A percentile compares a stretch with the other conserved stretches of the same genome.
These are phyloP conservation scores for Aureobasidium melanogenum DNA, from an alignment of 2,329 filamentous ascomycete species.

Conservation along the genomic window DNA sequence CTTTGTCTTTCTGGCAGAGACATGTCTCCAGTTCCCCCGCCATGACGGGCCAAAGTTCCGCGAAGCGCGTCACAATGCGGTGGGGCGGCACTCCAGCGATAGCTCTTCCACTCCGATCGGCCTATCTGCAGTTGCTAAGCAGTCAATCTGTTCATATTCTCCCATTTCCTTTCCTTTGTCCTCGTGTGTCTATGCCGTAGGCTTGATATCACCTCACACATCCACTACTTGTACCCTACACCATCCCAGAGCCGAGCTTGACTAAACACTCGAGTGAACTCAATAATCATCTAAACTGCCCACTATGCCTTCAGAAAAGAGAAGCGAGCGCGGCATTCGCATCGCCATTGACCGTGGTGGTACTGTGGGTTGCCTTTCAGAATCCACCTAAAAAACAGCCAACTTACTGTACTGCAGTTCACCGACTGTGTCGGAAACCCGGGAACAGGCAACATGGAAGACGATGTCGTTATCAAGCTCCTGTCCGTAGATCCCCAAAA, in stretches of 20 bases:
- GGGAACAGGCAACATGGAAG: slow-evolving; percentile 55
- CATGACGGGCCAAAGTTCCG: neutral
- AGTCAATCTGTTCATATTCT: neutral
- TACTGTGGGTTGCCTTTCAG: slow-evolving; percentile 18
- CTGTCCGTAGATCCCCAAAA: slow-evolving; percentile 84
- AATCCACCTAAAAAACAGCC: neutral
- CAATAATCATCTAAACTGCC: neutral
- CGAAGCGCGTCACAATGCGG: neutral
- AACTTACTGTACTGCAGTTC: slow-evolving; percentile 38
- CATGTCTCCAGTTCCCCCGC: neutral
- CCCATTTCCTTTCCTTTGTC: neutral
- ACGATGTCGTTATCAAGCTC: slow-evolving; percentile 78
- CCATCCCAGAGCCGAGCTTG: neutral
- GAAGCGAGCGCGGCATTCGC: slow-evolving; percentile 52
- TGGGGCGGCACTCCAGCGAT: neutral
- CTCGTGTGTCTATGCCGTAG: neutral
- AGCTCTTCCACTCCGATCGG: neutral
- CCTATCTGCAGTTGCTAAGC: neutral
- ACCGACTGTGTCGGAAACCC: slow-evolving; percentile 86
- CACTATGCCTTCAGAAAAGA: slow-evolving; percentile 14
- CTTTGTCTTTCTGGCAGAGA: neutral
- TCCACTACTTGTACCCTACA: neutral
- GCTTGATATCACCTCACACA: neutral
- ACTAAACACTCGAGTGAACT: neutral
- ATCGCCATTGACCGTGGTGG: slow-evolving; percentile 75